Base-by-base conservation (phyloP, 352 stramenopile species). In the Phytophthora tubulina region DNA sequence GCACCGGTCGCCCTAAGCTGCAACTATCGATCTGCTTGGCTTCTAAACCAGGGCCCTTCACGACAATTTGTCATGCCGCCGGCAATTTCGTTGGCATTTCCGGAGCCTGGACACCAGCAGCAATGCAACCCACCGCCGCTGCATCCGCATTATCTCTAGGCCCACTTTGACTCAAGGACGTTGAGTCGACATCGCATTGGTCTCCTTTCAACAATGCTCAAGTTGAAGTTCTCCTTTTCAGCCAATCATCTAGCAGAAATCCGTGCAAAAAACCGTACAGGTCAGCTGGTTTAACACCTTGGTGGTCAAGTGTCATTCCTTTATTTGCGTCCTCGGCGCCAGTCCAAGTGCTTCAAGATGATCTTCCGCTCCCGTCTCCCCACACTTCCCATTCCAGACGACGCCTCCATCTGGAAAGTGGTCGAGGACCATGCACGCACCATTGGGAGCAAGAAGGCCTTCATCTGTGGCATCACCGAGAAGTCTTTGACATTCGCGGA, bases 381-480 rank as follows among this genome's bases (percentile, higher is more conserved):
- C 3, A 48, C 50, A 21, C 44, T 85, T 0, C 46, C 63, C 27
- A 74, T 85, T 59, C 78, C 78, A 13, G 48, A 76, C 13, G 76
- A 86, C 48, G 56, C 70, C 3, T 84, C 75, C 14, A 73, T 89
- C 41, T 89, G 75, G 76, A 71, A 81, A 32, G 54, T 72, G 17
- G 32, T 84, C 6, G 81, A 86, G 55, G 42, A 79, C 30, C 76
- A 86, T 30, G 79, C 79, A 11, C 33, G 11, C 15, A 36, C 67
- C 11, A 75, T 57, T 2, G 73, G 67, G 0, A 56, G 77, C 59
- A 74, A 72, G 27, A 68, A 81, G 30, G 70, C 75, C 13, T 78
- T 86, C 45, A 75, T 89, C 56, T 87, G 79, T 48, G 81, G 76
- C 46, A 48, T 84, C 53, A 80, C 79, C 3, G 68, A 87, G 44